These are phyloP conservation scores for Gleditsia sinensis DNA, from an alignment of 306 rosid species.

Conservation along the genomic window DNA sequence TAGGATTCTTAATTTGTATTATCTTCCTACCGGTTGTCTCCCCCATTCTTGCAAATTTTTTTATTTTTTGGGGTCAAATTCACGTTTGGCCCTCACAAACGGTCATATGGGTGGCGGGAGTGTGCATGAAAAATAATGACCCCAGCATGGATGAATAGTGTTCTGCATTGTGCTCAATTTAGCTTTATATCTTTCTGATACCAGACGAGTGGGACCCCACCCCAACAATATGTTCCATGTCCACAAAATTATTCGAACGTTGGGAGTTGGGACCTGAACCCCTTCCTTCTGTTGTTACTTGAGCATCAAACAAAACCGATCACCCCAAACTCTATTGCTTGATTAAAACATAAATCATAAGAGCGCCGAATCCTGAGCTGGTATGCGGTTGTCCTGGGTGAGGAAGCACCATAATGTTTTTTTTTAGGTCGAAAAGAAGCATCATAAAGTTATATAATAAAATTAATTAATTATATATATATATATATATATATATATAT, in stretches of 20 bases:
- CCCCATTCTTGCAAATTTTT: background rate
- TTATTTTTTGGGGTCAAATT: too few relatives aligned
- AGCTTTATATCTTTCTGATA: background rate
- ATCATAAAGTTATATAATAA: too few relatives aligned
- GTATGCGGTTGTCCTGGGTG: too few relatives aligned
- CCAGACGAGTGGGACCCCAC: slow-evolving; percentile 4
- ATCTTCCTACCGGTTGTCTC: background rate
- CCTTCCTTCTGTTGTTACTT: background rate
- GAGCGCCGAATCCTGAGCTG: too few relatives aligned
- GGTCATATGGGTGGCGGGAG: background rate
- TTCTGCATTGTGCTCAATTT: slow-evolving; percentile 14
- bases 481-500: too few relatives aligned
- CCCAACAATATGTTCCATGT: background rate
- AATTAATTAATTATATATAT: too few relatives aligned
- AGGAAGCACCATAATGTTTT: too few relatives aligned
- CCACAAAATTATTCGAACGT: slow-evolving; percentile 33
- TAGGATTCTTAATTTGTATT: background rate
- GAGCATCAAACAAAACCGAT: background rate
- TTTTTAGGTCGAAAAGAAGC: too few relatives aligned
- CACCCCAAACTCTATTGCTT: background rate
- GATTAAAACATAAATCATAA: too few relatives aligned
- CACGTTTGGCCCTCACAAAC: slow-evolving; percentile 18
- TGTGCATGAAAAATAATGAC: slow-evolving; percentile 27
- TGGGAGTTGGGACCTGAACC: slow-evolving; percentile 31
- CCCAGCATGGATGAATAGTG: slow-evolving; percentile 39